Evolutionary conservation across 2,329 filamentous ascomycete genomes (phyloP), one percentile per base, ranked within the genome.

Genomic region (Didymella lethalis): DNA sequence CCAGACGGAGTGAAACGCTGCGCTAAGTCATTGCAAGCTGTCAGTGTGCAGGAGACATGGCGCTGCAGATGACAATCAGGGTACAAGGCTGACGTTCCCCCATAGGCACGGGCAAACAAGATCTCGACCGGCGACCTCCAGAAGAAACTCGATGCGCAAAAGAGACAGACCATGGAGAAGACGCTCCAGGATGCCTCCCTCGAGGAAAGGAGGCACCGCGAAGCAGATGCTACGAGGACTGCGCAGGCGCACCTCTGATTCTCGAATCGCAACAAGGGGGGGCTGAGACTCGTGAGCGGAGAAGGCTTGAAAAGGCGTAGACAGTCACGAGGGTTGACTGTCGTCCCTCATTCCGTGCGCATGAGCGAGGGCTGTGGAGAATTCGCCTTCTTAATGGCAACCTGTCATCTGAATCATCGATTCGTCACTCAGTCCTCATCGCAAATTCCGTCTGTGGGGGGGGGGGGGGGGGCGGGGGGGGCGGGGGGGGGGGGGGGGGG

Each of bases 101-200:
- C 23, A 47, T 66, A 93, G 90, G 88, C 89, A 73, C 85, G 91
- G 64, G 88, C 87, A 20, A 86, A 88, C 66, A 84, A 85, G 32
- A 74, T 83, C 46, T 79, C 77, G 59, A 61, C 71, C 81, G 77
- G 79, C 79, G 87, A 68, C 88, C 66, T 77, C 18, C 73, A 70
- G 25, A 73, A 91, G 31, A 88, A 93, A 72, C 81, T 97, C 14
- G 85, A 88, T 54, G 88, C 88, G 34, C 90, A 96, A 78, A 91
- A 90, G 79, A 88, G 86, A 67, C 87, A 91, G 79, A 92, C 90
- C 8, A 84, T 87, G 52, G 82, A 80, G 29, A 86, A 89, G 59
- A 88, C 87, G 1, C 80, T 96, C 48, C 86, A 88, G 63, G 84
- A 90, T 64, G 85, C 83, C 4, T 92, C 91, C 72, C 80, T 83